These are phyloP conservation scores for Psophocarpus tetragonolobus DNA, from an alignment of 306 rosid species.

Conservation along the genomic window DNA sequence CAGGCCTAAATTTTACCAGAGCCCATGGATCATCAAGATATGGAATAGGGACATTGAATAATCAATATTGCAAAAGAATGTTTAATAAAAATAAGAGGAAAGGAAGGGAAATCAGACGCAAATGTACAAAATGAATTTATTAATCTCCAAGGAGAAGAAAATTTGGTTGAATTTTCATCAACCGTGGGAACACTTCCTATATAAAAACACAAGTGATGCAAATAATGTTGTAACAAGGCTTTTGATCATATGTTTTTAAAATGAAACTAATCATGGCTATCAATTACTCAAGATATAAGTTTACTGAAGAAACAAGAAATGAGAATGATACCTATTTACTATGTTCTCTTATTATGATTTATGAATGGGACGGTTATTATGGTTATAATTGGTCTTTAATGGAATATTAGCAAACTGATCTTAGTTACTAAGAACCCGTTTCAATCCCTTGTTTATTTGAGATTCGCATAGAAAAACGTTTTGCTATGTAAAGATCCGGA, in stretches of 20 bases:
- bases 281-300: background rate
- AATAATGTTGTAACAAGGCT: background rate
- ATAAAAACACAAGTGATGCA: background rate
- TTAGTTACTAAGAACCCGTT: background rate
- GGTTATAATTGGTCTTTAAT: background rate
- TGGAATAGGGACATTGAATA: background rate
- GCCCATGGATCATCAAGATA: slow-evolving; percentile 13
- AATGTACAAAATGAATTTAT: background rate
- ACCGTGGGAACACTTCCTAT: background rate
- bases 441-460: background rate
- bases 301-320: slow-evolving; percentile 11
- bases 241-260: slow-evolving; percentile 2
- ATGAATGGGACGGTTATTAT: background rate
- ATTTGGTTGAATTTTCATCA: background rate
- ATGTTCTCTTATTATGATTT: slow-evolving; percentile 22
- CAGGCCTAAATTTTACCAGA: slow-evolving; percentile 21
- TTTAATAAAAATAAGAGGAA: background rate
- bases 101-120: background rate
- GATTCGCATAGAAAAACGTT: background rate
- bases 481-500: slow-evolving; percentile 33
- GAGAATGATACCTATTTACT: background rate
- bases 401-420: background rate
- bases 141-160: background rate
- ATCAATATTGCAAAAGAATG: background rate
- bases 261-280: background rate